phyloP scores from a whole-genome alignment of 2,329 filamentous ascomycete species.

The Paramyrothecium sp. region DNA sequence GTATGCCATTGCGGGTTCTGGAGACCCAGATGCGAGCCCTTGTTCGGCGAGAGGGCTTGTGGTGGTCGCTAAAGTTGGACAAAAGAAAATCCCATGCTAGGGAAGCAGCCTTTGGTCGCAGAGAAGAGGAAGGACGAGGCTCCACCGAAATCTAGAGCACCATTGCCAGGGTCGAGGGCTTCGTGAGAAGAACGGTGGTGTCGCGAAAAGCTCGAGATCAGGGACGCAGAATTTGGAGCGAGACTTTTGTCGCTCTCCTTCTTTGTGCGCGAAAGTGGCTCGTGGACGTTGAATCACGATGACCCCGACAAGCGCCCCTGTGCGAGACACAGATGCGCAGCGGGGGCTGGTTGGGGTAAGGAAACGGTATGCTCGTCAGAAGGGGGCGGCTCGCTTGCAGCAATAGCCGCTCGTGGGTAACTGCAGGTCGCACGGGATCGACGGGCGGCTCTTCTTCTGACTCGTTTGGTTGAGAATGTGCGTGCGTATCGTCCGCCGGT shows the following conservation, averaged over 20 bases:
- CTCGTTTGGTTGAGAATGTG: not conserved
- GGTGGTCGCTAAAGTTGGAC: too few species aligned
- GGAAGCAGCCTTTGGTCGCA: not conserved
- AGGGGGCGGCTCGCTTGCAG: not conserved
- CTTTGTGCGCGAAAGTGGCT: not conserved
- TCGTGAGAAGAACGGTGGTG: not conserved
- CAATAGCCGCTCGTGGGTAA: not conserved
- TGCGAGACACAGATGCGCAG: not conserved
- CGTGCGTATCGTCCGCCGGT: not conserved
- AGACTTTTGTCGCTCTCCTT: not conserved
- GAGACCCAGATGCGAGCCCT: not conserved
- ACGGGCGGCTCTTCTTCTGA: not conserved
- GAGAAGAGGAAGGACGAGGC: not conserved
- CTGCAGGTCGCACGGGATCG: not conserved
- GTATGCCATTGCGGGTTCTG: constrained; percentile 44
- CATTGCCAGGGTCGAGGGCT: not conserved
- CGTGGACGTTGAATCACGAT: not conserved
- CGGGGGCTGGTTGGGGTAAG: not conserved
- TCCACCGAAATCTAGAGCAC: not conserved
- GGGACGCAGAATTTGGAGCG: not conserved
- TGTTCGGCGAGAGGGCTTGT: too few species aligned
- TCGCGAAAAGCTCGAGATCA: not conserved
- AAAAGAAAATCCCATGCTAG: too few species aligned
- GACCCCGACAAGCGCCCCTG: not conserved
- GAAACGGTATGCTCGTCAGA: not conserved